Base-by-base conservation (phyloP, 1,139 yeast genomes). In the Pneumocystis murina region DNA sequence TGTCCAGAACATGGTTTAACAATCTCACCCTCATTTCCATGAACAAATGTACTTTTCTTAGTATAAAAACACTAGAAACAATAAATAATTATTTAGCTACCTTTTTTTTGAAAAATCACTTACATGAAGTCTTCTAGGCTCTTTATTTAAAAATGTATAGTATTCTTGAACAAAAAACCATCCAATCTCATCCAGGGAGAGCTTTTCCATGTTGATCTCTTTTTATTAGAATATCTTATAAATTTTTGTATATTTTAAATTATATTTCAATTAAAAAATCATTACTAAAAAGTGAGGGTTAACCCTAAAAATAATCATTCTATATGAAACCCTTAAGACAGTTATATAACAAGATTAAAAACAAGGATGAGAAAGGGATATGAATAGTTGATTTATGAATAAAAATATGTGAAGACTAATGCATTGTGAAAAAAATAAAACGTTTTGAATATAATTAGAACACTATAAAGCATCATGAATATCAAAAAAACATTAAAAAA, bases 161-260 rank as follows among this genome's bases (percentile, higher is more conserved):
- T 77, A 77, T 66, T 73, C 72, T 66, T 75, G 74, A 30, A 75
- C 76, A 68, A 77, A 77, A 63, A 74, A 69, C 78, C 78, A 76
- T 28, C 76, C 77, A 60, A 75, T 71, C 63, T 73, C 76, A 62
- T 68, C 69, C 62, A 68, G 66, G 30, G 68, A 63, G n/a, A 68
- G 64, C 39, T 63, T 67, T 28, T 62, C 66, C 41, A 55, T 48
- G n/a, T 12, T 24, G 14, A 48, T 8, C 16, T 24, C 17, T 20
- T 17, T 48, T 1, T 33, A 33, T 33, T 33, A 33, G 24, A 48
- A 24, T n/a, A 48, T 48, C n/a, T 48, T 48, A 24, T 10, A 48
- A 24, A 24, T 48, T 48, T 33, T 48, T 48, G 28, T 24, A 24
- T 48, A 17, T 24, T 48, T 48, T 41, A 41, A 41, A 41, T 41